Evolutionary conservation across 331 rosid genomes (phyloP), one percentile per base, ranked within the genome.

Genomic region (Arachis monticola): DNA sequence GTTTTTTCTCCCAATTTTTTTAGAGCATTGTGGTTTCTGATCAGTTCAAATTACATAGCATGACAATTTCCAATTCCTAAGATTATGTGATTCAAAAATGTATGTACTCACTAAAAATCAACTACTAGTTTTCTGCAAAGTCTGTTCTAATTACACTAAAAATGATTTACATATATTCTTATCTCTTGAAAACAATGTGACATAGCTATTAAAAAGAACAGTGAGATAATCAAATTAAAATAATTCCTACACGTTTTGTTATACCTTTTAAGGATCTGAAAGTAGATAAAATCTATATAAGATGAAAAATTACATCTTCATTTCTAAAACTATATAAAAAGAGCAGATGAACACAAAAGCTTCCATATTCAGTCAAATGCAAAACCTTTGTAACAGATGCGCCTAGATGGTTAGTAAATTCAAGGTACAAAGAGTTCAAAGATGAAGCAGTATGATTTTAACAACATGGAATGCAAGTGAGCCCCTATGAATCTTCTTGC

Each of bases 1-100:
- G 30, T 3, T 55, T 56, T 64, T 53, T 52, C 5, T n/a, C 58
- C 5, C 42, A 45, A 35, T 68, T 69, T 50, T 45, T 50, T 74
- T 59, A 64, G 78, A 65, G 64, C 73, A 50, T 80, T 17, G 73
- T 78, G 81, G 77, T 80, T 72, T 72, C 50, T 71, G 47, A 72
- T 32, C 32, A 62, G 78, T 66, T 48, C 69, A 42, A 74, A 72
- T 75, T 83, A 76, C 69, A 71, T 69, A 12, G 72, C 69, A 71
- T 69, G 14, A 72, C 68, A 45, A 48, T 51, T 64, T 38, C 56
- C 56, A 51, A 51, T 11, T 6, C 14, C n/a, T 67, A 47, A 57
- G 32, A 64, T 74, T 69, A 31, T 6, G 48, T 22, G 45, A 48
- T 1, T 27, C 30, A 27, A 27, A 27, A 27, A 27, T 27, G 30